phyloP scores from a whole-genome alignment of 164 flowering plant genomes.

The Annona cherimola region DNA sequence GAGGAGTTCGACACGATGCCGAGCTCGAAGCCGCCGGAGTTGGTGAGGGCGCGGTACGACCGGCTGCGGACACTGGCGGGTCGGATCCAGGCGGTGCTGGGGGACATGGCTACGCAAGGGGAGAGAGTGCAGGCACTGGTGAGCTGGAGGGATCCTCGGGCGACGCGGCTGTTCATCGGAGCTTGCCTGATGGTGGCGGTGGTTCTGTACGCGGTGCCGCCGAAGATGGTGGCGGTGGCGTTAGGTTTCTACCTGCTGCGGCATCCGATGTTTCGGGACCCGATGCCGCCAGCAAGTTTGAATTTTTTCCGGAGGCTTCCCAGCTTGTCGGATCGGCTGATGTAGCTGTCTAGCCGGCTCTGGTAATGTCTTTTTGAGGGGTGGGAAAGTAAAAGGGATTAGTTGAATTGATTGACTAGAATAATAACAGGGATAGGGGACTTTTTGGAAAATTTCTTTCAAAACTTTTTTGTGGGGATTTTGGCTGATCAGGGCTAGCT shows the following conservation, averaged over 20 bases:
- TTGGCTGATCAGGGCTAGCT: too few relatives aligned
- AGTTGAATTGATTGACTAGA: conserved; percentile 1
- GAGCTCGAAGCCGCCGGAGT: conserved; percentile 58
- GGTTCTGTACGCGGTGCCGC: conserved; percentile 63
- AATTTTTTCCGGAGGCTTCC: conserved; percentile 94
- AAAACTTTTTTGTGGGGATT: too few relatives aligned
- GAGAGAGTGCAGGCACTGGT: conserved; percentile 91
- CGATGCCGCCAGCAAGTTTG: conserved; percentile 84
- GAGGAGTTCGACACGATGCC: conserved; percentile 89
- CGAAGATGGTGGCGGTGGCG: conserved; percentile 97
- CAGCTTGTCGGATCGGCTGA: conserved; percentile 75
- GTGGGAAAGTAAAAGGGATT: background rate
- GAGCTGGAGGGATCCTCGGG: conserved; percentile 97
- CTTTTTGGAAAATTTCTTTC: too few relatives aligned
- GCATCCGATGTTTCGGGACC: conserved; percentile 95
- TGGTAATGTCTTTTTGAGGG: too few relatives aligned
- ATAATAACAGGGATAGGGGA: background rate
- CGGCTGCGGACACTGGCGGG: conserved; percentile 71
- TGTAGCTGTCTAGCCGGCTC: conserved; percentile 37
- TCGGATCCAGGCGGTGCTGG: conserved; percentile 78
- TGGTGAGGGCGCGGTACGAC: conserved; percentile 69
- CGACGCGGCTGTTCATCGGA: conserved; percentile 76
- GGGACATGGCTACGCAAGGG: conserved; percentile 92
- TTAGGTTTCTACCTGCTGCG: conserved; percentile 83
- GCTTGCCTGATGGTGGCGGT: conserved; percentile 57